phyloP scores from a whole-genome alignment of 768 basidiomycete genomes.

The Suillus tomentosus region DNA sequence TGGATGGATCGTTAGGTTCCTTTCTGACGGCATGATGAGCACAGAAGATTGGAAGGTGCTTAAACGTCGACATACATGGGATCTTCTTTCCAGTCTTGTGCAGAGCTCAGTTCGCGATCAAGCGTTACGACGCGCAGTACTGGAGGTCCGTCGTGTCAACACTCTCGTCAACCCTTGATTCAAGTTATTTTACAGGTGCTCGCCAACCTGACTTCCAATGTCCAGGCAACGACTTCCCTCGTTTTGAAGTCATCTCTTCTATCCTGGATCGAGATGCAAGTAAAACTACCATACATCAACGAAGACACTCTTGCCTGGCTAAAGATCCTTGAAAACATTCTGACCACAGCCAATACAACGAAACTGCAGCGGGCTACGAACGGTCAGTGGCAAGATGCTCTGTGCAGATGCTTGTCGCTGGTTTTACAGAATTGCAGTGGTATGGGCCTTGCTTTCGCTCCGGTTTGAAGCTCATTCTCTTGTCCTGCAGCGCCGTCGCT shows the following conservation, averaged over 20 bases:
- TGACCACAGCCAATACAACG: constrained; percentile 47
- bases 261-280: constrained; percentile 82
- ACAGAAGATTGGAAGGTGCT: constrained; percentile 81
- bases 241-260: constrained; percentile 72
- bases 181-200: constrained; percentile 54
- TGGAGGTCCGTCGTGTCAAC: constrained; percentile 56
- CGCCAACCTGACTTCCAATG: constrained; percentile 70
- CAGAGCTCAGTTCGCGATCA: constrained; percentile 62
- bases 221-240: constrained; percentile 68
- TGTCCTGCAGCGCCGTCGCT: constrained; percentile 22
- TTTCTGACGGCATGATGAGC: constrained; percentile 78
- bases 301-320: constrained; percentile 59
- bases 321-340: constrained; percentile 64
- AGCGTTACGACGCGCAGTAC: constrained; percentile 53
- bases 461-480: neutral
- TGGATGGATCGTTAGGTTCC: constrained; percentile 84
- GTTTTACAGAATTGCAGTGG: constrained; percentile 38
- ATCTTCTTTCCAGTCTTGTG: constrained; percentile 80
- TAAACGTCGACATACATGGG: constrained; percentile 85
- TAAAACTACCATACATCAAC: constrained; percentile 31
- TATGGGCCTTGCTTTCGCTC: neutral
- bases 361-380: constrained; percentile 57
- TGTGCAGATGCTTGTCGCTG: constrained; percentile 52
- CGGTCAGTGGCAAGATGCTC: constrained; percentile 60
- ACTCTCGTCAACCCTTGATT: neutral